Evolutionary conservation across 495 filamentous ascomycete species (phyloP).

Genomic region (Lindgomyces ingoldianus): DNA sequence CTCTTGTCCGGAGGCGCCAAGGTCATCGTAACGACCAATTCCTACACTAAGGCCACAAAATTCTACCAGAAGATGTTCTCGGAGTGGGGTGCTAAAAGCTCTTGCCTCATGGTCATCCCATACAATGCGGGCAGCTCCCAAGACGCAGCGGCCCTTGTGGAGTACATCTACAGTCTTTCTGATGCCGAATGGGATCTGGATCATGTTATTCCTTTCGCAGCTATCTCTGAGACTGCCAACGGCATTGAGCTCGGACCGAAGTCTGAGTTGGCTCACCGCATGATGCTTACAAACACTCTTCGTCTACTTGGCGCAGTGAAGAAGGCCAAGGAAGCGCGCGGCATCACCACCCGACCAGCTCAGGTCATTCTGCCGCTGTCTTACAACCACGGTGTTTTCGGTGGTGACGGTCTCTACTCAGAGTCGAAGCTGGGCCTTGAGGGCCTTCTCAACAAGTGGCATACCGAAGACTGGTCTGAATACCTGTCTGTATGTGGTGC

Average conservation of each 20-base stretch:
- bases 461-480: slow-evolving; percentile 94
- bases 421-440: slow-evolving; percentile 97
- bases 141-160: slow-evolving; percentile 87
- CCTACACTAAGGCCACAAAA: slow-evolving; percentile 95
- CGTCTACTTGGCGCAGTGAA: slow-evolving; percentile 90
- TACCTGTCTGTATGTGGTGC: slow-evolving; percentile 98
- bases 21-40: slow-evolving; percentile 92
- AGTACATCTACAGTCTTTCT: slow-evolving; percentile 97
- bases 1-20: slow-evolving; percentile 94
- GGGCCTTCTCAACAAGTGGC: slow-evolving; percentile 98
- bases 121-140: slow-evolving; percentile 99
- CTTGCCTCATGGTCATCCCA: slow-evolving; percentile 93
- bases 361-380: slow-evolving; percentile 95
- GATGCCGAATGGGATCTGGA: slow-evolving; percentile 98
- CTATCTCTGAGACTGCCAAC: slow-evolving; percentile 95
- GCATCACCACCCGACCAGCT: slow-evolving; percentile 91
- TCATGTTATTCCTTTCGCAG: slow-evolving; percentile 93
- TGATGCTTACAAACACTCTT: slow-evolving; percentile 97
- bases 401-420: slow-evolving; percentile 97
- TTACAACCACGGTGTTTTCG: slow-evolving; percentile 97
- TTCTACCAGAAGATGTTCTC: slow-evolving; percentile 99
- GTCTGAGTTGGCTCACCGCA: slow-evolving; percentile 95
- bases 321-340: slow-evolving; percentile 78
- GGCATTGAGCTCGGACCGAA: slow-evolving; percentile 96
- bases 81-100: slow-evolving; percentile 86